Percentiles rank a stretch among this genome's conserved stretches.
These are phyloP conservation scores for Arthrobotrys iridis DNA, from an alignment of 2,329 filamentous ascomycete species.

Conservation along the genomic window DNA sequence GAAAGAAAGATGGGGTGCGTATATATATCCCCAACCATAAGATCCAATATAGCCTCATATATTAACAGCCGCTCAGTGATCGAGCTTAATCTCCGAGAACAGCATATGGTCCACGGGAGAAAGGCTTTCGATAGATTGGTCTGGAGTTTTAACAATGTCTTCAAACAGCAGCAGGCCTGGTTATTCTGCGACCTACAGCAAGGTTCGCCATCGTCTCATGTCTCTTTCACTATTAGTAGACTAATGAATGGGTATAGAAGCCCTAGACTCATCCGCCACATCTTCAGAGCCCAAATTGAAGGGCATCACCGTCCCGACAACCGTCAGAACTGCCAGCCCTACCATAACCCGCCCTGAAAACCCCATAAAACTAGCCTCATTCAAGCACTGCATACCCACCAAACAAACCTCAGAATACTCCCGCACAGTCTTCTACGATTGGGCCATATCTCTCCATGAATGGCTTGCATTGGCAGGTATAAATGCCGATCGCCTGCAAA, in stretches of 20 bases:
- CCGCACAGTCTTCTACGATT: conserved; percentile 70
- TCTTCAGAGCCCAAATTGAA: conserved; percentile 13
- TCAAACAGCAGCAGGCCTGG: conserved; percentile 76
- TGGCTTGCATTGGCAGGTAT: conserved; percentile 77
- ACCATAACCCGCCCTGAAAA: not conserved
- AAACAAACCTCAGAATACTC: conserved; percentile 59
- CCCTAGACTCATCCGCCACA: conserved; percentile 59
- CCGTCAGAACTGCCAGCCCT: not conserved
- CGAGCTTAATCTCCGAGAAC: conserved; percentile 76
- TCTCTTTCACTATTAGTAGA: not conserved
- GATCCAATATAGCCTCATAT: conserved; percentile 41
- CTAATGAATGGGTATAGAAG: conserved; percentile 55
- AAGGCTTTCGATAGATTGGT: conserved; percentile 81
- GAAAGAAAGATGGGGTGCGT: conserved; percentile 76
- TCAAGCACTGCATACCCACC: conserved; percentile 56
- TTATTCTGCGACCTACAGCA: conserved; percentile 74
- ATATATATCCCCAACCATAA: not conserved
- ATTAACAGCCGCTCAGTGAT: conserved; percentile 68
- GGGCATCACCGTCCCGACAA: conserved; percentile 29
- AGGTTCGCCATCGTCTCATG: conserved; percentile 60
- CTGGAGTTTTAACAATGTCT: conserved; percentile 80
- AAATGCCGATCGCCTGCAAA: conserved; percentile 70
- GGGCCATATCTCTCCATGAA: conserved; percentile 73
- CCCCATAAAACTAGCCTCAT: conserved; percentile 36
- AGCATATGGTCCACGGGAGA: conserved; percentile 83